Conservation (phyloP, 202 grass and related monocot species). For the Setaria italica region DNA sequence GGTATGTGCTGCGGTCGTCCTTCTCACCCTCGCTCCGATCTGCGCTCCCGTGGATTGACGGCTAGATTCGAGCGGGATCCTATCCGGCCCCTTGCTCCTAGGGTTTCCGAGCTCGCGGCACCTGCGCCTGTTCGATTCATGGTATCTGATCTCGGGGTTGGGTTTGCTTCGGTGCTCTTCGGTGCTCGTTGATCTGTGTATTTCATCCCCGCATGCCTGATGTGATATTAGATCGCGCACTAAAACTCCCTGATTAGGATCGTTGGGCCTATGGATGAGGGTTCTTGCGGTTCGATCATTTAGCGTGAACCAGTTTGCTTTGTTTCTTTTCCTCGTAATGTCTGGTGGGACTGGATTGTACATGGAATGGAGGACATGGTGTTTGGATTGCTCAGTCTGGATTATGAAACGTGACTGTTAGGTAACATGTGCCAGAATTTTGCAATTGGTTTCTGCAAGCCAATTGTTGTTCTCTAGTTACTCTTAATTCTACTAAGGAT, state of each 20-base stretch:
- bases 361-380: background rate
- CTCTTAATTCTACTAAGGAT: background rate
- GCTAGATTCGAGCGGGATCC: conserved; percentile 11
- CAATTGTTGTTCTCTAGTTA: background rate
- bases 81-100: background rate
- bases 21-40: conserved; percentile 29
- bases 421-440: background rate
- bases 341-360: background rate
- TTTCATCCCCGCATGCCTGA: background rate
- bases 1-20: conserved; percentile 4
- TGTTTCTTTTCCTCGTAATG: background rate
- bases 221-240: conserved; percentile 9
- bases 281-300: background rate
- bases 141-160: conserved; percentile 5
- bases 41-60: background rate
- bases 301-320: background rate
- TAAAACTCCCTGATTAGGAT: background rate
- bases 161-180: background rate
- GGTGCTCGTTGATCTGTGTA: conserved; percentile 7
- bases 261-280: background rate
- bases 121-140: background rate
- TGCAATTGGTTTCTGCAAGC: background rate
- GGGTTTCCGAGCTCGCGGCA: conserved; percentile 19
- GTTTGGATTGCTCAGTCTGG: background rate
- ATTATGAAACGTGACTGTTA: background rate